These are phyloP conservation scores for Malus hybrid DNA, from an alignment of 331 rosid genomes.

Conservation along the genomic window DNA sequence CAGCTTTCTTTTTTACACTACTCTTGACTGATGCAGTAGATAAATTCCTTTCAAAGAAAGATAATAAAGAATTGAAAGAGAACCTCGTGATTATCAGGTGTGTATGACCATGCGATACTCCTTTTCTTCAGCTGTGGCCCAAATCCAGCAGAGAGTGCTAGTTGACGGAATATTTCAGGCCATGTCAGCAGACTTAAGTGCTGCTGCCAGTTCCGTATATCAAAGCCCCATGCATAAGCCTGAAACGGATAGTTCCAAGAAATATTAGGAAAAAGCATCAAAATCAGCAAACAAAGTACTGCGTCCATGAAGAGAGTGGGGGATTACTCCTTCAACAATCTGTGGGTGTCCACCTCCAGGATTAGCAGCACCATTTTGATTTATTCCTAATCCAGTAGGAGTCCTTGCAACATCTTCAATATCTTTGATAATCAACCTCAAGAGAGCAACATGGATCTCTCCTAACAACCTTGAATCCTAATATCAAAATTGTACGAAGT, in stretches of 20 bases:
- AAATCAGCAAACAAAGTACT: background rate
- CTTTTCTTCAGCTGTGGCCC: conserved; percentile 88
- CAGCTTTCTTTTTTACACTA: background rate
- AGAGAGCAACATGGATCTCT: conserved; percentile 87
- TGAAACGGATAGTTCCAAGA: conserved; percentile 21
- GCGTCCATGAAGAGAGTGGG: background rate
- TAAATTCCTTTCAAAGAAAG: background rate
- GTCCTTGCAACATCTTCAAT: conserved; percentile 98
- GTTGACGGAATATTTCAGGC: conserved; percentile 90
- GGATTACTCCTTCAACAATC: conserved; percentile 91
- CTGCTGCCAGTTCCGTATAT: conserved; percentile 91
- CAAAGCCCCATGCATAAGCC: conserved; percentile 99
- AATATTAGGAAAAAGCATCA: conserved; percentile 8
- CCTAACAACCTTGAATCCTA: conserved; percentile 97
- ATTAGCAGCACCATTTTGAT: conserved; percentile 87
- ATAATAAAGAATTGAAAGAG: background rate
- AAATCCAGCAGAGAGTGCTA: conserved; percentile 86
- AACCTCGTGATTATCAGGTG: conserved; percentile 81
- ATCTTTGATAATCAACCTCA: conserved; percentile 81
- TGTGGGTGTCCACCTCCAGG: conserved; percentile 98
- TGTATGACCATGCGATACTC: conserved; percentile 51
- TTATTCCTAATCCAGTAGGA: conserved; percentile 75
- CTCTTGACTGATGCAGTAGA: background rate
- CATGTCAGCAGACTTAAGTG: conserved; percentile 86
- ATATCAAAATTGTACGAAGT: conserved; percentile 22